Base-by-base conservation (phyloP, 2,329 filamentous ascomycete genomes). In the Sporothrix globosa region DNA sequence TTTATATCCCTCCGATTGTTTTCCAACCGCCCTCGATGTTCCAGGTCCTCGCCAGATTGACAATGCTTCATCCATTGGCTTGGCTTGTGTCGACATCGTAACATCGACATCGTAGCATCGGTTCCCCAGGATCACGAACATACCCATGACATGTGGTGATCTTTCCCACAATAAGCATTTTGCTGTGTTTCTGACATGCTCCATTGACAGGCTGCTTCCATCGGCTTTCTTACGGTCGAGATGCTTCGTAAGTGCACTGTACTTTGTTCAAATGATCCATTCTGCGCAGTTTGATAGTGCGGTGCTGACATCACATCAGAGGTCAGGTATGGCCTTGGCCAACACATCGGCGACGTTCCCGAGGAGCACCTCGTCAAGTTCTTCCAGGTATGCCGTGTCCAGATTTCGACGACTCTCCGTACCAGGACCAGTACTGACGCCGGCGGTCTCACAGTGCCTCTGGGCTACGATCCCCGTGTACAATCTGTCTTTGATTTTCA, bases 401-500 rank as follows among this genome's bases (percentile, higher is more conserved):
- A 4, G 52, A n/a, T 21, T 5, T 14, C 21, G 27, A 9, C 21
- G 3, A 17, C 34, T 5, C n/a, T 6, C 52, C 13, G 11, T 24
- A 54, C 6, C 13, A 24, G 52, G 27, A 14, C 27, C 4, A 24
- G 10, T 58, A 41, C 34, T 61, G 10, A 44, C n/a, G 34, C 34
- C 9, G 10, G 24, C 27, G 14, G 4, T 6, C 44, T 6, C 39
- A 0, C 14, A 65, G 60, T 65, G 60, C 7, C 21, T 65, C 10
- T 65, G 60, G 60, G 60, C 60, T 2, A 65, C 60, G 14, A 65
- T 65, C 2, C 60, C 60, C 14, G 21, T 65, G 0, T 65, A 65
- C 24, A 65, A 65, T n/a, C 41, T 65, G 39, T 65, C 60, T 2
- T 46, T 65, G 41, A 65, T 65, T 30, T 65, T 65, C 60, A 65